Conservation (phyloP, 306 rosid genomes). For the Vigna mungo region DNA sequence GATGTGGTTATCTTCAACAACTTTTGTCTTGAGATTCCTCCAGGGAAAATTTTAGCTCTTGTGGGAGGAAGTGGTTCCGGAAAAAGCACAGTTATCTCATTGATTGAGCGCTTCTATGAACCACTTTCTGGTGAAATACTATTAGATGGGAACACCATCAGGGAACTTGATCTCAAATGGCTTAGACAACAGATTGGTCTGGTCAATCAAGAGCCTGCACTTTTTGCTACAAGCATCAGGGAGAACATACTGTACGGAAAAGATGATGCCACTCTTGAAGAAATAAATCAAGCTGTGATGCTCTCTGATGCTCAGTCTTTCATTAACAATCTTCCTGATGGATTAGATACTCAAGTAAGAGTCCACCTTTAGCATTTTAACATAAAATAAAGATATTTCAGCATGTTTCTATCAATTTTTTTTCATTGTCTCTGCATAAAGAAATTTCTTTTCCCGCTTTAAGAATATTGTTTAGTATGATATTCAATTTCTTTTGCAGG, state of each 20-base stretch:
- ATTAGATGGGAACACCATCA: constrained; percentile 62
- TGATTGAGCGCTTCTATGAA: constrained; percentile 92
- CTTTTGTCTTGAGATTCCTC: constrained; percentile 72
- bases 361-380: constrained; percentile 5
- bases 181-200: constrained; percentile 82
- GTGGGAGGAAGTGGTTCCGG: constrained; percentile 98
- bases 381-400: background rate
- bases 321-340: constrained; percentile 84
- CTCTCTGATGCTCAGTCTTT: constrained; percentile 82
- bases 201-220: constrained; percentile 94
- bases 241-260: constrained; percentile 88
- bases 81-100: constrained; percentile 79
- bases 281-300: constrained; percentile 65
- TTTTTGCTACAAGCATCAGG: constrained; percentile 84
- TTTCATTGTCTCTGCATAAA: no score
- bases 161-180: constrained; percentile 82
- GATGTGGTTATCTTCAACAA: constrained; percentile 72
- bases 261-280: constrained; percentile 76
- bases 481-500: constrained; percentile 51
- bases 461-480: no score
- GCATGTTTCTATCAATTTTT: no score
- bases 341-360: constrained; percentile 86
- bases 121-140: constrained; percentile 79
- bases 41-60: constrained; percentile 81
- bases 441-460: no score